Base-by-base conservation (phyloP, 352 stramenopile genomes). In the Phytophthora pisi region DNA sequence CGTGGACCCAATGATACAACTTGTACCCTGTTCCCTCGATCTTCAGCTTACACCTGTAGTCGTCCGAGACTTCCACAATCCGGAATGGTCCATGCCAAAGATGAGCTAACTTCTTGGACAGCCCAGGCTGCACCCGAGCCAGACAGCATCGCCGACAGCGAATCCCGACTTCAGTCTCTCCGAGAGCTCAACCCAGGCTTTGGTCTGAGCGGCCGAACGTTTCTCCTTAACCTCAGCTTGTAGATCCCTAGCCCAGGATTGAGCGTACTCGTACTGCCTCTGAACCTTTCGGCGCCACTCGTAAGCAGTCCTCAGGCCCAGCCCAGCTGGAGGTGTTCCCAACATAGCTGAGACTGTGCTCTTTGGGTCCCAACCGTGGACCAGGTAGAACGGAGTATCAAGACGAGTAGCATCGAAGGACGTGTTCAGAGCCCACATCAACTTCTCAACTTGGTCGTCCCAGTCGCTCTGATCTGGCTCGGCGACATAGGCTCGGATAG, bases 341-440 rank as follows among this genome's bases (percentile, higher is more conserved):
- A n/a, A n/a, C n/a, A n/a, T n/a, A n/a, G n/a, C n/a, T n/a, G n/a
- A n/a, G n/a, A n/a, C n/a, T n/a, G n/a, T n/a, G n/a, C n/a, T n/a
- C n/a, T n/a, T 38, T 8, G 47, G 10, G 18, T 53, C 47, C 47
- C 47, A 53, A 8, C 23, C 47, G 47, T 30, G 26, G 26, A 30
- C 26, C 26, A 30, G 26, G 26, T 30, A 30, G 26, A 30, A 30
- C 2, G 26, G 47, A 13, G 47, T 53, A 10, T 53, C 47, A 4
- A 53, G 24, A 2, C 47, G 13, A 26, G 47, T 53, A 3, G 47
- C 6, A 4, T 55, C 49, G 11, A 38, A 55, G 2, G 49, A 38
- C 43, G 43, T 51, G 5, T 51, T 51, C 45, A 51, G 16, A 2
- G 45, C 45, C 18, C 45, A 26, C 45, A 51, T 51, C 45, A 51